Conservation (phyloP, 805 yeast genomes). For the Yarrowia porcina region DNA sequence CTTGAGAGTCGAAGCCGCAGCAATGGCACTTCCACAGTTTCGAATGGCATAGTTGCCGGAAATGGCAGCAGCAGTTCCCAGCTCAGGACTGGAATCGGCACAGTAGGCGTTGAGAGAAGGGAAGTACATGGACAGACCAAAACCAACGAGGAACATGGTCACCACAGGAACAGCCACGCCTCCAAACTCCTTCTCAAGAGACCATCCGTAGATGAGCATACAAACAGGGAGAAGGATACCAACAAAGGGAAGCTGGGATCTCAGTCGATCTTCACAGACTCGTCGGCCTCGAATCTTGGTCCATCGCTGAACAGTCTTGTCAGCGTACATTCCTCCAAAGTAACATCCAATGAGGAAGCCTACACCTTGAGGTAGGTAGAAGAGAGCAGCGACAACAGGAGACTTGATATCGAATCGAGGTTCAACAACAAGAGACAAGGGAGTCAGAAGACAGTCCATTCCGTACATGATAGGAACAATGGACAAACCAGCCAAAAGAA, state of each 20-base stretch:
- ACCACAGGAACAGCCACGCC: slow-evolving; percentile 56
- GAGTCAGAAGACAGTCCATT: slow-evolving; percentile 54
- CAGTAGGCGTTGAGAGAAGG: slow-evolving; percentile 57
- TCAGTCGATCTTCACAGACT: slow-evolving; percentile 52
- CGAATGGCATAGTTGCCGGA: slow-evolving; percentile 53
- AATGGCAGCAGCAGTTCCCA: slow-evolving; percentile 52
- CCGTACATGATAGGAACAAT: slow-evolving; percentile 46
- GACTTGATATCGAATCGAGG: slow-evolving; percentile 50
- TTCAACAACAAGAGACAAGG: slow-evolving; percentile 54
- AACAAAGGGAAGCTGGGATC: slow-evolving; percentile 42
- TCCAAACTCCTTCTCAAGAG: slow-evolving; percentile 48
- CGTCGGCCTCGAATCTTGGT: slow-evolving; percentile 42
- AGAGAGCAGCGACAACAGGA: slow-evolving; percentile 52
- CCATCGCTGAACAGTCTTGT: slow-evolving; percentile 46
- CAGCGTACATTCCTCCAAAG: slow-evolving; percentile 54
- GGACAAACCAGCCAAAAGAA: slow-evolving; percentile 33
- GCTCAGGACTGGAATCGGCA: slow-evolving; percentile 54
- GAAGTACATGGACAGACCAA: slow-evolving; percentile 51
- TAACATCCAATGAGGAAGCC: slow-evolving; percentile 52
- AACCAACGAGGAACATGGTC: slow-evolving; percentile 47
- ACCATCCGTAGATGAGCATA: slow-evolving; percentile 54
- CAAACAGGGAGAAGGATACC: slow-evolving; percentile 48
- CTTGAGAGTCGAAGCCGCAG: slow-evolving; percentile 49
- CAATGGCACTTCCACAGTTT: slow-evolving; percentile 51
- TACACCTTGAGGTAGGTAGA: slow-evolving; percentile 56